phyloP scores from a whole-genome alignment of 176 grass and related monocot genomes.

The Canna indica region DNA sequence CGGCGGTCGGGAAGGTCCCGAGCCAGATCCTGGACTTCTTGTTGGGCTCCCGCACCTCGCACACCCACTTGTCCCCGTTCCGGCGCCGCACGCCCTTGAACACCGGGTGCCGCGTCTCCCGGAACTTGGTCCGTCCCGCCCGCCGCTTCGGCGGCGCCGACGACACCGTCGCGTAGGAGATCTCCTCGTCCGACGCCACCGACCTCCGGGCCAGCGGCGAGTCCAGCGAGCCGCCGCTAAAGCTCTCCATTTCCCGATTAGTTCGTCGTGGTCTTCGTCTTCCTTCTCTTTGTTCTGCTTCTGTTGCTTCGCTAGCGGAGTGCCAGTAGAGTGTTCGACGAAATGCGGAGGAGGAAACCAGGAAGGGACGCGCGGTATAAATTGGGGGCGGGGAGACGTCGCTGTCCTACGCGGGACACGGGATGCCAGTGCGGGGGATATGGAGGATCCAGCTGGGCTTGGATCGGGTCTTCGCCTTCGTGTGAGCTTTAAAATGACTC shows the following conservation, averaged over 20 bases:
- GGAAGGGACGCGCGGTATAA: not conserved
- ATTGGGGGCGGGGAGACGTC: not conserved
- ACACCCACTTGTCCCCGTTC: slow-evolving; percentile 84
- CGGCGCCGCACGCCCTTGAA: slow-evolving; percentile 81
- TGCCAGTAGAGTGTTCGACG: not conserved
- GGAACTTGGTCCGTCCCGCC: slow-evolving; percentile 87
- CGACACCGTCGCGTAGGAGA: slow-evolving; percentile 63
- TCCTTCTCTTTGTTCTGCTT: not conserved
- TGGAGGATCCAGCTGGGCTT: not conserved
- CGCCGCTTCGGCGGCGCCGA: slow-evolving; percentile 68
- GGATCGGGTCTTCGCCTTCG: not conserved
- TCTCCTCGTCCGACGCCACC: slow-evolving; percentile 12
- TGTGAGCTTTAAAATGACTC: not conserved
- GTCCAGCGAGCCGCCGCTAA: slow-evolving; percentile 34
- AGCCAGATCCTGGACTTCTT: slow-evolving; percentile 86
- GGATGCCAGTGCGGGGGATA: not conserved
- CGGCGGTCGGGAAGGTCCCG: slow-evolving; percentile 77
- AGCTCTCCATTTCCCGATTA: not conserved
- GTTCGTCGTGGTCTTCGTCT: not conserved
- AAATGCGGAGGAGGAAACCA: not conserved
- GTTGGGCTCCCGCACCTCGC: slow-evolving; percentile 87
- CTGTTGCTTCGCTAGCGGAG: not conserved
- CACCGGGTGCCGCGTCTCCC: slow-evolving; percentile 82
- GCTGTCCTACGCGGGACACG: slow-evolving; percentile 10
- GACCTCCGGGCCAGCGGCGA: slow-evolving; percentile 21